Evolutionary conservation across 2,329 filamentous ascomycete genomes (phyloP).

Genomic region (Keithomyces neogunnii): DNA sequence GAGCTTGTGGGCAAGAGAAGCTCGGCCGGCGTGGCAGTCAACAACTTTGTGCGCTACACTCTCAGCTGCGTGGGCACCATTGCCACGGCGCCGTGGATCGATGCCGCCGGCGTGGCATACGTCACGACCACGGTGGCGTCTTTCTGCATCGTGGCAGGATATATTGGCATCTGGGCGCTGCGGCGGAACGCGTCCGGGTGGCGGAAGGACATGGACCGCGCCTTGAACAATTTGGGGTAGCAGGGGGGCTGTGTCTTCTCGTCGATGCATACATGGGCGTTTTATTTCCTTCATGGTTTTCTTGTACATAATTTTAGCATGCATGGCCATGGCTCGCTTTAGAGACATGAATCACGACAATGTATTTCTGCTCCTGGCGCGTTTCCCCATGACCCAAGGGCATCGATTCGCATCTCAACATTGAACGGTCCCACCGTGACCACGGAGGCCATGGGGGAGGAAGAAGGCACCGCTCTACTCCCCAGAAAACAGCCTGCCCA

Average conservation of each 20-base stretch:
- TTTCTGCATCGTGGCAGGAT: conserved; percentile 48
- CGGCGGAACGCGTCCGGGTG: conserved; percentile 52
- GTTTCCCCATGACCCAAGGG: too few relatives aligned
- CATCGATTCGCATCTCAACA: too few relatives aligned
- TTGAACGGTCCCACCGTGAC: too few relatives aligned
- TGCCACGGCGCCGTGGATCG: conserved; percentile 61
- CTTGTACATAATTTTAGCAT: too few relatives aligned
- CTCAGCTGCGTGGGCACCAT: conserved; percentile 64
- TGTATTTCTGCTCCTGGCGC: too few relatives aligned
- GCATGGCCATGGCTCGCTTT: too few relatives aligned
- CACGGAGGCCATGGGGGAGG: too few relatives aligned
- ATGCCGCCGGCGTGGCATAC: conserved; percentile 67
- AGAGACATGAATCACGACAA: too few relatives aligned
- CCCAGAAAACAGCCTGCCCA: conserved; percentile 40
- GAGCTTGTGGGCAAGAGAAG: conserved; percentile 70
- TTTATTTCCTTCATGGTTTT: too few relatives aligned
- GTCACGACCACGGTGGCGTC: conserved; percentile 54
- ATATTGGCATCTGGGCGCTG: conserved; percentile 51
- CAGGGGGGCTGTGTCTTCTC: background rate
- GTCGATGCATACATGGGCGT: background rate
- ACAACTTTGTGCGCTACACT: conserved; percentile 75
- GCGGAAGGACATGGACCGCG: conserved; percentile 54
- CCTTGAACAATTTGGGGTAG: conserved; percentile 17
- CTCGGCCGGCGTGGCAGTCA: conserved; percentile 67
- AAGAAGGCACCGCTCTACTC: background rate